Evolutionary conservation across 2,329 filamentous ascomycete genomes (phyloP).

Genomic region (Dichotomopilus funicola): DNA sequence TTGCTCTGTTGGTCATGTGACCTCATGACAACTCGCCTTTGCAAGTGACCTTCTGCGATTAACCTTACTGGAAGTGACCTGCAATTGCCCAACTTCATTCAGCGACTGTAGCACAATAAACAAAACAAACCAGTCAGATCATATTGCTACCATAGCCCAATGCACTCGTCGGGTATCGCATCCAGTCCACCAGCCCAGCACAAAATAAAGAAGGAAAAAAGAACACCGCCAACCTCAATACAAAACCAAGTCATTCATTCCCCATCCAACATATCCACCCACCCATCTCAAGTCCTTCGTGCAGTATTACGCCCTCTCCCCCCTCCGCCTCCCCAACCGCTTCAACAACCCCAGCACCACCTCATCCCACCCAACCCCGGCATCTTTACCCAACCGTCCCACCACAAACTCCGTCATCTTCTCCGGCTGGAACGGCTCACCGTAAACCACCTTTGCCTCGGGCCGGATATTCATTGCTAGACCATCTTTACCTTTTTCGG

Average conservation of each 20-base stretch:
- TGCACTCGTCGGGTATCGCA: constrained; percentile 9
- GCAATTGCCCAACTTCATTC: no score
- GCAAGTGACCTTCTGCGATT: no score
- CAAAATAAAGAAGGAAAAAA: background rate
- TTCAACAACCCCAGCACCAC: constrained; percentile 49
- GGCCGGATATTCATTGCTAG: constrained; percentile 49
- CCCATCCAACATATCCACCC: no score
- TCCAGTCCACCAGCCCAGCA: background rate
- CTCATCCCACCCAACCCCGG: constrained; percentile 44
- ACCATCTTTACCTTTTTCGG: constrained; percentile 28
- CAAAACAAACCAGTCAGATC: no score
- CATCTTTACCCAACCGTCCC: constrained; percentile 20
- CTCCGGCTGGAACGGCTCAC: constrained; percentile 63
- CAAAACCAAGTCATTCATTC: background rate
- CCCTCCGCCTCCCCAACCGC: constrained; percentile 46
- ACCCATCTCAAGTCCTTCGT: background rate
- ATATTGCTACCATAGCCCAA: background rate
- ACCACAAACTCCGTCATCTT: constrained; percentile 35
- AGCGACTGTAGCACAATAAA: no score
- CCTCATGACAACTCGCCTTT: no score
- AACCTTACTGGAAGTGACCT: no score
- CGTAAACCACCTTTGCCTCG: constrained; percentile 62
- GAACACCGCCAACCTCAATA: background rate
- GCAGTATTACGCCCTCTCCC: constrained; percentile 30
- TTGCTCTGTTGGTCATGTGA: no score